Evolutionary conservation across 73 alveolate genomes (phyloP).

Genomic region (Paramecium bursaria): DNA sequence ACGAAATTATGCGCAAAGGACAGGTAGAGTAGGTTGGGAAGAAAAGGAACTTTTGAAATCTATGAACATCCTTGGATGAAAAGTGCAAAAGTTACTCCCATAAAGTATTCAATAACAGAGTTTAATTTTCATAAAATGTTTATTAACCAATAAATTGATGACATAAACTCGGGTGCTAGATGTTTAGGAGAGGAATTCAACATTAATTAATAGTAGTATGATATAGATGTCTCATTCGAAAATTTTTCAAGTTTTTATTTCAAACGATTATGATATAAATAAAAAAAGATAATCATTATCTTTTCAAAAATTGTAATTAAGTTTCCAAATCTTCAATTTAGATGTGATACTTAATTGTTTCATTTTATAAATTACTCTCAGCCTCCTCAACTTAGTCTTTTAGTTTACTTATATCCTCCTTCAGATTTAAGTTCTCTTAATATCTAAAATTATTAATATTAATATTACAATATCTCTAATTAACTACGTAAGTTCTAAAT

Average conservation of each 20-base stretch:
- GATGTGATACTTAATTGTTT: not conserved
- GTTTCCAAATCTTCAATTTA: too few species aligned
- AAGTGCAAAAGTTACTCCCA: not conserved
- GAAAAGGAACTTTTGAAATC: slow-evolving; percentile 11
- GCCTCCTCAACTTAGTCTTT: too few species aligned
- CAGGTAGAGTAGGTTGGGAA: not conserved
- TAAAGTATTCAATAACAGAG: not conserved
- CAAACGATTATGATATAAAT: not conserved
- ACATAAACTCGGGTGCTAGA: slow-evolving; percentile 46
- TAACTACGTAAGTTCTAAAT: too few species aligned
- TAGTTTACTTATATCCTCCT: not conserved
- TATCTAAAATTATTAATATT: too few species aligned
- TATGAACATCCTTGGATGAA: slow-evolving; percentile 36
- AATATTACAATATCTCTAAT: too few species aligned
- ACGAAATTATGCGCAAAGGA: not conserved
- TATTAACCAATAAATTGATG: slow-evolving; percentile 3
- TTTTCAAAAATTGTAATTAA: not conserved
- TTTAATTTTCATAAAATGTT: slow-evolving; percentile 34
- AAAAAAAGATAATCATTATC: too few species aligned
- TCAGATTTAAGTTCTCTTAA: not conserved
- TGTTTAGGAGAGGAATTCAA: slow-evolving; percentile 50
- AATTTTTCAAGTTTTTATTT: slow-evolving; percentile 52
- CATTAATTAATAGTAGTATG: not conserved
- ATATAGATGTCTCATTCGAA: slow-evolving; percentile 7
- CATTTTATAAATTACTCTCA: too few species aligned